Percentiles rank a stretch among this genome's conserved stretches.
Conservation (phyloP, 257 asterid genomes). For the Ehretia macrophylla region DNA sequence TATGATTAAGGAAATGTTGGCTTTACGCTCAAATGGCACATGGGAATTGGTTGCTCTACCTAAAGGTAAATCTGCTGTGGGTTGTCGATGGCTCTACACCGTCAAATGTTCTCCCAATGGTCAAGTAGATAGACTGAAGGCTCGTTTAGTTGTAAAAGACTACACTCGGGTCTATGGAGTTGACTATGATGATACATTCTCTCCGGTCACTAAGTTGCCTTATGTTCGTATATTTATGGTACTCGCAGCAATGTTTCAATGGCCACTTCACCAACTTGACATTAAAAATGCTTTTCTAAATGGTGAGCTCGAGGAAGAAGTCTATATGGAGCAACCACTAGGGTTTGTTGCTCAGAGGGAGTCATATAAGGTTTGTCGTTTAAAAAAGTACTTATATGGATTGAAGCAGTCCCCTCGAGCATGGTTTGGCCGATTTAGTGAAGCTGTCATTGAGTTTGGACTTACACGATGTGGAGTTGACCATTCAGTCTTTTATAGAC, state of each 20-base stretch:
- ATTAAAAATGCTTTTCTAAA: background rate
- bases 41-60: background rate
- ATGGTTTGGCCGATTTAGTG: constrained; percentile 12
- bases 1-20: background rate
- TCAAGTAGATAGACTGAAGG: background rate
- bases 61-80: background rate
- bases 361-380: background rate
- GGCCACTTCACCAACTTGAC: background rate
- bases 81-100: background rate
- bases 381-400: background rate
- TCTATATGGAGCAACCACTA: background rate
- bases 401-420: background rate
- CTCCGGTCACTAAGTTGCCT: background rate
- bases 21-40: background rate
- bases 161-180: background rate
- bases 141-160: background rate
- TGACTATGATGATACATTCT: background rate
- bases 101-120: background rate
- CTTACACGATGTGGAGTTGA: background rate
- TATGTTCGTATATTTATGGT: background rate
- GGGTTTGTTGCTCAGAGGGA: background rate
- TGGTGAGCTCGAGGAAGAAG: background rate
- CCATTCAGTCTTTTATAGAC: background rate
- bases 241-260: background rate
- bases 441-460: background rate